Conservation (phyloP, 164 flowering plant genomes). For the Chimonanthus salicifolius region DNA sequence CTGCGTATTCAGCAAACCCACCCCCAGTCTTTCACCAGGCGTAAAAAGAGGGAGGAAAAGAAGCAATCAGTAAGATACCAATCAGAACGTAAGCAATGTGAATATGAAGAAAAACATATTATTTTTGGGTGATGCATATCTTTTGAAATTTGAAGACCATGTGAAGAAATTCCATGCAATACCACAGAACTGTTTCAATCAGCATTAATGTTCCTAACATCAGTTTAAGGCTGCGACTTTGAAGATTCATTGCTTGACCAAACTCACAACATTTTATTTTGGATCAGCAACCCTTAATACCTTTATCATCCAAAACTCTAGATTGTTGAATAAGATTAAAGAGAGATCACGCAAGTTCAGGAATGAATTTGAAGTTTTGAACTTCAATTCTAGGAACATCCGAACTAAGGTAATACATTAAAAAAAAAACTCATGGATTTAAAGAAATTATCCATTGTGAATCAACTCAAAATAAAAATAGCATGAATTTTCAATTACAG, state of each 20-base stretch:
- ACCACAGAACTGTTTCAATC: too few species aligned
- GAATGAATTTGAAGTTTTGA: background rate
- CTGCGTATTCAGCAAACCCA: slow-evolving; percentile 34
- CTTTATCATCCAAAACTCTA: background rate
- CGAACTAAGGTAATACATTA: too few species aligned
- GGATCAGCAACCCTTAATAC: background rate
- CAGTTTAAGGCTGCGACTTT: background rate
- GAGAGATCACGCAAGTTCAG: background rate
- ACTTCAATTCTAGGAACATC: background rate
- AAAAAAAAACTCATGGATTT: background rate
- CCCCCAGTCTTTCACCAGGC: slow-evolving; percentile 34
- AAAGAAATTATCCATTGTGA: background rate
- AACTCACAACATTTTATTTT: too few species aligned
- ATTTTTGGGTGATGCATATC: background rate
- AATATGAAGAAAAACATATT: background rate
- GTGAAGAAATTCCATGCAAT: background rate
- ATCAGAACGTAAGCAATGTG: background rate
- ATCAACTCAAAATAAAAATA: too few species aligned
- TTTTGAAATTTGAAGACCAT: background rate
- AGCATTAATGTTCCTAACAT: background rate
- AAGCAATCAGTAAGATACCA: background rate
- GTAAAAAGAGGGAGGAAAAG: background rate
- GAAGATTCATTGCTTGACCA: background rate
- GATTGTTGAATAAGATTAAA: background rate
- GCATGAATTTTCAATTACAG: too few species aligned